A percentile compares a stretch with the other conserved stretches of the same genome.
These are phyloP conservation scores for Lumnitzera littorea DNA, from an alignment of 345 rosid genomes.

Conservation along the genomic window DNA sequence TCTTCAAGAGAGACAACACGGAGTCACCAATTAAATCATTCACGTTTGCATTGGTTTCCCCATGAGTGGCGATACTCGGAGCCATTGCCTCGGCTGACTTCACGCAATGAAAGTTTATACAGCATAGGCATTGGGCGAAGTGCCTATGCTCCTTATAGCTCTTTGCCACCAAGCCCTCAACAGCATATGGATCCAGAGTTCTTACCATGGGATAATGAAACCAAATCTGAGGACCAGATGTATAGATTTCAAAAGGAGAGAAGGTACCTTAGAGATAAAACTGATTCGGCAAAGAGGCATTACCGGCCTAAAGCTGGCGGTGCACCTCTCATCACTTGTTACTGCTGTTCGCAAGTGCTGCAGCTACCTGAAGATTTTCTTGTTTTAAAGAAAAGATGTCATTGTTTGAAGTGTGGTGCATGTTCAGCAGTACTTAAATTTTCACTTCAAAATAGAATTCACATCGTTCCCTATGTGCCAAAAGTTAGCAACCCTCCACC, in stretches of 20 bases:
- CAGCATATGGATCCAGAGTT: slow-evolving; percentile 39
- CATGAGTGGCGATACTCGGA: slow-evolving; percentile 27
- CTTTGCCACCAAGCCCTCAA: slow-evolving; percentile 63
- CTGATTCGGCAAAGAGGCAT: slow-evolving; percentile 45
- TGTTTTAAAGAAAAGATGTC: slow-evolving; percentile 46
- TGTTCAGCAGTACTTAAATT: slow-evolving; percentile 59
- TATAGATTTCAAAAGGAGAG: slow-evolving; percentile 25
- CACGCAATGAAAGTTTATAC: slow-evolving; percentile 16
- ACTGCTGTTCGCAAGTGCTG: slow-evolving; percentile 42
- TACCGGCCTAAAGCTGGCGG: slow-evolving; percentile 76
- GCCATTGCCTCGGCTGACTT: slow-evolving; percentile 24
- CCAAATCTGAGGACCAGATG: slow-evolving; percentile 42
- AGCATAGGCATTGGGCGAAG: slow-evolving; percentile 22
- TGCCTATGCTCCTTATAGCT: slow-evolving; percentile 31
- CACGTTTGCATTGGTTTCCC: slow-evolving; percentile 24
- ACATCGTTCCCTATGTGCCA: slow-evolving; percentile 38
- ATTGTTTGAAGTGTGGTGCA: slow-evolving; percentile 67
- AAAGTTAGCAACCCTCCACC: slow-evolving; percentile 16
- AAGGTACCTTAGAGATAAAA: slow-evolving; percentile 35
- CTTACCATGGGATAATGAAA: slow-evolving; percentile 26
- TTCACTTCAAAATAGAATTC: slow-evolving; percentile 48
- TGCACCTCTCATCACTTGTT: slow-evolving; percentile 67
- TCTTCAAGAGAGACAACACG: slow-evolving; percentile 43
- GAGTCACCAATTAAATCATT: slow-evolving; percentile 24
- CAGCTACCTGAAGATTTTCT: slow-evolving; percentile 84